phyloP scores from a whole-genome alignment of 2,329 filamentous ascomycete species.

The Laburnicola sp. region DNA sequence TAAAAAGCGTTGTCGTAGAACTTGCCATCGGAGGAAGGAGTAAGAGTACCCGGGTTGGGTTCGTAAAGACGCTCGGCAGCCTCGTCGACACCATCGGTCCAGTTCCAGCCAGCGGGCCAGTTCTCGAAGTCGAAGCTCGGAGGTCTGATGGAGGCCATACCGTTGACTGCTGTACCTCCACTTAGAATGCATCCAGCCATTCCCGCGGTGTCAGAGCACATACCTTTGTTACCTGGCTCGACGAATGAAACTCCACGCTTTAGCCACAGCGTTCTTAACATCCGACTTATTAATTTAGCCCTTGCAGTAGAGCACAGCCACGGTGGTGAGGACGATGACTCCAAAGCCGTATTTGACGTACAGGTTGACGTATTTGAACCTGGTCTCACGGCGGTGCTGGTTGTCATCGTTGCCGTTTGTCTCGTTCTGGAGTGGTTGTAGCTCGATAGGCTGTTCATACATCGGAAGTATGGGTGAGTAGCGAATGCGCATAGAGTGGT shows the following conservation, averaged over 20 bases:
- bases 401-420: too few relatives aligned
- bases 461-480: too few relatives aligned
- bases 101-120: conserved; percentile 28
- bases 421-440: too few relatives aligned
- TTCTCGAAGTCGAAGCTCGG: conserved; percentile 25
- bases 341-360: too few relatives aligned
- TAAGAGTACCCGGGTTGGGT: conserved; percentile 25
- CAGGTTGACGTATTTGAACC: too few relatives aligned
- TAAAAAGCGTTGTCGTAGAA: conserved; percentile 26
- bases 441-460: too few relatives aligned
- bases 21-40: conserved; percentile 22
- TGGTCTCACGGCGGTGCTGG: too few relatives aligned
- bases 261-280: too few relatives aligned
- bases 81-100: conserved; percentile 18
- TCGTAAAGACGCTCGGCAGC: conserved; percentile 24
- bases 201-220: conserved; percentile 44
- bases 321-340: too few relatives aligned
- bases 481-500: too few relatives aligned
- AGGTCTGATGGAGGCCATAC: conserved; percentile 24
- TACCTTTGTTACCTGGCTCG: conserved; percentile 40
- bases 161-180: conserved; percentile 39
- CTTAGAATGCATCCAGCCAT: conserved; percentile 46
- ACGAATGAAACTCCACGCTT: conserved; percentile 1
- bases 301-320: too few relatives aligned
- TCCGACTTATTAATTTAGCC: too few relatives aligned